Conservation (phyloP, 1,284 basidiomycete genomes). For the Phenoliferia sp. region DNA sequence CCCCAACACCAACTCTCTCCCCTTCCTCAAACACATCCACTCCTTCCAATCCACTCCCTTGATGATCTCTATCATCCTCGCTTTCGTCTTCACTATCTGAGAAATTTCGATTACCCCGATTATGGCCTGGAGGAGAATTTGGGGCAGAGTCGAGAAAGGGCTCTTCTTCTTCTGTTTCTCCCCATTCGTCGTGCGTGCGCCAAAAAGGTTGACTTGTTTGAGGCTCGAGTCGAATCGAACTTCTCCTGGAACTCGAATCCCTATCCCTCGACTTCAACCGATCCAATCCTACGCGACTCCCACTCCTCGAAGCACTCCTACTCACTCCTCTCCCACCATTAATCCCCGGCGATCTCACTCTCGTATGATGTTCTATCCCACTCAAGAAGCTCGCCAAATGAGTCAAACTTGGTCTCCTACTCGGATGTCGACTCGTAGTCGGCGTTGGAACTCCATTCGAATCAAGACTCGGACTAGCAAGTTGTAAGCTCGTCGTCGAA, state of each 20-base stretch:
- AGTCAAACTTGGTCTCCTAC: slow-evolving; percentile 15
- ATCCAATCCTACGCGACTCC: slow-evolving; percentile 1
- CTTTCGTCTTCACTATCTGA: not conserved
- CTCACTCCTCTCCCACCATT: slow-evolving; percentile 25
- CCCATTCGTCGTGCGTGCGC: not conserved
- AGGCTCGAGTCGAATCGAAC: slow-evolving; percentile 4
- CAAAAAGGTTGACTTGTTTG: too few species aligned
- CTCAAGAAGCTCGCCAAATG: slow-evolving; percentile 29
- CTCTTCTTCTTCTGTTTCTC: slow-evolving; percentile 18
- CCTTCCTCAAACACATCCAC: slow-evolving; percentile 36
- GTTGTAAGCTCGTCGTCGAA: not conserved
- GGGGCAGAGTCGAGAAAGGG: slow-evolving; percentile 31
- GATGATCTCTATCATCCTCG: too few species aligned
- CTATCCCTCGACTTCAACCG: slow-evolving; percentile 6
- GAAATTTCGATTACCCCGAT: too few species aligned
- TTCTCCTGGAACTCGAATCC: slow-evolving; percentile 10
- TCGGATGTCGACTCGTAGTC: not conserved
- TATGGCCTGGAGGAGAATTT: slow-evolving; percentile 2
- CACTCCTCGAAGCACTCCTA: slow-evolving; percentile 8
- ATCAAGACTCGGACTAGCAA: not conserved
- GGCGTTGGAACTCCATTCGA: not conserved
- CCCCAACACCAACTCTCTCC: slow-evolving; percentile 34
- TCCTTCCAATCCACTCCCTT: slow-evolving; percentile 5
- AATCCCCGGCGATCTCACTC: slow-evolving; percentile 21
- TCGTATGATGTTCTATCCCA: slow-evolving; percentile 30